phyloP scores from a whole-genome alignment of 2,329 filamentous ascomycete genomes.

The Diatrype stigma region DNA sequence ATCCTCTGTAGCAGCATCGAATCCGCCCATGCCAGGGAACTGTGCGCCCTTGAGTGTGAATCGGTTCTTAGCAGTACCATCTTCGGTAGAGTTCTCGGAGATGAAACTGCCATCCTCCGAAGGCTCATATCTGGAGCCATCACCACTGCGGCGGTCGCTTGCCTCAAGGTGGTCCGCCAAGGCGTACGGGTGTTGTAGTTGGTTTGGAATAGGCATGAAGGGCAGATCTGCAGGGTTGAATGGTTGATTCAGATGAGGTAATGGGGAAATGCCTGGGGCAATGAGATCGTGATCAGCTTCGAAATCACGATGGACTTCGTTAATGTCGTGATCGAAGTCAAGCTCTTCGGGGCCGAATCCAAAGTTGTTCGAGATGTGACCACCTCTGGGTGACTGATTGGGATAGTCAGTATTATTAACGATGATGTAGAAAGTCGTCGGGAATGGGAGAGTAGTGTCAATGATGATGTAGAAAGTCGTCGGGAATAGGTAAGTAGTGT shows the following conservation, averaged over 20 bases:
- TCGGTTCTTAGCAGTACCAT: conserved; percentile 12
- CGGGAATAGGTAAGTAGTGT: too few relatives aligned
- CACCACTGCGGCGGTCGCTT: conserved; percentile 14
- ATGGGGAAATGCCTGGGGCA: background rate
- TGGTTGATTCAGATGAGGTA: background rate
- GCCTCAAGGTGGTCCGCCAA: conserved; percentile 4
- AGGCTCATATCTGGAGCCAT: conserved; percentile 21
- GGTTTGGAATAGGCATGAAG: background rate
- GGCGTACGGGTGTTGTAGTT: background rate
- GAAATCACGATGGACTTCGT: background rate
- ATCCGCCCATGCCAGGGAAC: conserved; percentile 77
- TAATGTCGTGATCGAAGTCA: background rate
- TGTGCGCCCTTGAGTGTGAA: conserved; percentile 61
- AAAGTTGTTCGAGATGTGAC: conserved; percentile 2
- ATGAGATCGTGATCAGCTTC: background rate
- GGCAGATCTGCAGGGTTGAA: background rate
- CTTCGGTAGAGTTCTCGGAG: conserved; percentile 23
- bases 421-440: too few relatives aligned
- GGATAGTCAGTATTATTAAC: background rate
- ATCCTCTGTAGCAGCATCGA: conserved; percentile 71
- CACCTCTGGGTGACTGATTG: background rate
- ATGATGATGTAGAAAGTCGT: too few relatives aligned
- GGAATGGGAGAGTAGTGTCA: too few relatives aligned
- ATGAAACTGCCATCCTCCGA: conserved; percentile 26
- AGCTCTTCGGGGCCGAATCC: background rate